phyloP scores from a whole-genome alignment of 2,329 filamentous ascomycete species.

The Endothia cerciana region DNA sequence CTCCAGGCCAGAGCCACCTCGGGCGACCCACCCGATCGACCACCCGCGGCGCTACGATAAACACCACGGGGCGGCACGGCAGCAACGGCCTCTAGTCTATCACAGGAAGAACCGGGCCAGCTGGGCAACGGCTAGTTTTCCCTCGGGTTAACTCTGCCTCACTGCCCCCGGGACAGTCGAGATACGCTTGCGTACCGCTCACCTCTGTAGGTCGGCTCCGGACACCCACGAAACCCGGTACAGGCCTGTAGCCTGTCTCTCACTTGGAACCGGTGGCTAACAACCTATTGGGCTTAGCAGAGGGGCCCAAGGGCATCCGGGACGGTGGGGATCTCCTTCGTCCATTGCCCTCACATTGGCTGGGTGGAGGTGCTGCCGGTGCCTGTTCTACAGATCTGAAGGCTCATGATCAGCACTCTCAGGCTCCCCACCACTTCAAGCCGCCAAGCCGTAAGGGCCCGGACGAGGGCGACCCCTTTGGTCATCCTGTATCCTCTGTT shows the following conservation, averaged over 20 bases:
- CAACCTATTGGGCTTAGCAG: background rate
- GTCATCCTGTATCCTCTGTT: background rate
- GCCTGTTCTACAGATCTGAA: background rate
- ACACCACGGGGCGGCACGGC: background rate
- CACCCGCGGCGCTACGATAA: background rate
- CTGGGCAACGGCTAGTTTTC: background rate
- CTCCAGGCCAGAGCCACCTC: background rate
- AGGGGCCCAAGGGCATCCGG: constrained; percentile 1
- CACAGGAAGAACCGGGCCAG: background rate
- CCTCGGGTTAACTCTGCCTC: background rate
- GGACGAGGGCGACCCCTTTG: background rate
- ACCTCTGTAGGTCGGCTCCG: background rate
- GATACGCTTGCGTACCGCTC: background rate
- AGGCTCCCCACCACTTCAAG: background rate
- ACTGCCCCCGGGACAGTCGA: background rate
- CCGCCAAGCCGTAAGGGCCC: background rate
- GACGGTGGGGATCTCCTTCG: background rate
- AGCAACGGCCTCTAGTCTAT: background rate
- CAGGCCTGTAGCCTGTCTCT: background rate
- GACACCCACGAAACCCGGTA: background rate
- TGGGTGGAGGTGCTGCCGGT: too few relatives aligned
- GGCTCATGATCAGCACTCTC: background rate
- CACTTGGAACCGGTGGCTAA: constrained; percentile 8
- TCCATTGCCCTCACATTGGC: background rate
- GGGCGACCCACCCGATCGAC: background rate